A percentile compares a stretch with the other conserved stretches of the same genome.
These are phyloP conservation scores for Aspergillus olivimuriae DNA, from an alignment of 495 filamentous ascomycete genomes.

Conservation along the genomic window DNA sequence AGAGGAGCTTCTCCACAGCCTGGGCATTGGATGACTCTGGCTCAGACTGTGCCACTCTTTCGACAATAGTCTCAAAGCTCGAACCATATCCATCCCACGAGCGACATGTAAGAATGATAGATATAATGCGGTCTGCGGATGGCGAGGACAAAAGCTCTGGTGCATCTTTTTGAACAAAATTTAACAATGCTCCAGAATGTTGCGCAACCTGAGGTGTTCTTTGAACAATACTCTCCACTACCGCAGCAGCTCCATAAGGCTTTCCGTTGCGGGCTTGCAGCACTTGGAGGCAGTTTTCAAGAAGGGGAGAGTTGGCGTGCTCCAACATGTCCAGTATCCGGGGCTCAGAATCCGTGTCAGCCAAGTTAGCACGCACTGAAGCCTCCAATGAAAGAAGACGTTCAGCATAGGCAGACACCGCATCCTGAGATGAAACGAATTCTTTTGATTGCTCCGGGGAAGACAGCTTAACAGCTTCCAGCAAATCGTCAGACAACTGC, in stretches of 20 bases:
- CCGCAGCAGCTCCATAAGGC: slow-evolving; percentile 69
- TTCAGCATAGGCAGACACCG: slow-evolving; percentile 51
- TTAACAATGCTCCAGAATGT: slow-evolving; percentile 25
- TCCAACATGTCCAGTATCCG: slow-evolving; percentile 19
- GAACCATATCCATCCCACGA: slow-evolving; percentile 35
- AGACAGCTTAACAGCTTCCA: slow-evolving; percentile 60
- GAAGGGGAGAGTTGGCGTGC: slow-evolving; percentile 27
- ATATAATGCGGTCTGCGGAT: slow-evolving; percentile 42
- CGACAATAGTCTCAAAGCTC: slow-evolving; percentile 34
- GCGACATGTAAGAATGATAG: slow-evolving; percentile 32
- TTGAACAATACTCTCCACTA: slow-evolving; percentile 46
- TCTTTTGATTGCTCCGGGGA: slow-evolving; percentile 73
- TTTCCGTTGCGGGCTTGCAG: slow-evolving; percentile 64
- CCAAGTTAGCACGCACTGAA: slow-evolving; percentile 30
- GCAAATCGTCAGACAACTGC: slow-evolving; percentile 45
- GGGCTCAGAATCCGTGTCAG: slow-evolving; percentile 20
- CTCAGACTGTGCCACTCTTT: slow-evolving; percentile 31
- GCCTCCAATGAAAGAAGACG: slow-evolving; percentile 57
- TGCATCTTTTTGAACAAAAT: slow-evolving; percentile 41
- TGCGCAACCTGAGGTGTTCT: slow-evolving; percentile 35
- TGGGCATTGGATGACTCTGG: slow-evolving; percentile 32
- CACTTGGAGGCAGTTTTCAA: slow-evolving; percentile 44
- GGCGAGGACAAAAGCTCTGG: slow-evolving; percentile 49
- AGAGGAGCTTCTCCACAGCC: slow-evolving; percentile 36
- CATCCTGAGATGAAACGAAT: slow-evolving; percentile 61